phyloP scores from a whole-genome alignment of 2,329 filamentous ascomycete genomes.

The Allantophomopsis lycopodina region DNA sequence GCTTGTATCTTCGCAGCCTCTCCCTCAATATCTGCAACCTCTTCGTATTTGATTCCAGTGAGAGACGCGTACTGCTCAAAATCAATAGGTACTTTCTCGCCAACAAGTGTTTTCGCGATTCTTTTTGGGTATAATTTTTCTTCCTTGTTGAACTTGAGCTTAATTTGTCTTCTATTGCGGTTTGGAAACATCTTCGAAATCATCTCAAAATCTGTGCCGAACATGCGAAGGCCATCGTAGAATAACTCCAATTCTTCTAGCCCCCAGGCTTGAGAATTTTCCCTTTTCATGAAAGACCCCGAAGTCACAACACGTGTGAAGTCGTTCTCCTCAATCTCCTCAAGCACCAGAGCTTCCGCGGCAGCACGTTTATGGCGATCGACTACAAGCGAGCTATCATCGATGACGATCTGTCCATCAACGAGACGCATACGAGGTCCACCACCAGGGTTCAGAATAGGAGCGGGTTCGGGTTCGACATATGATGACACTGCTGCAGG shows the following conservation, averaged over 20 bases:
- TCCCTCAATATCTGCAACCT: constrained; percentile 39
- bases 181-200: constrained; percentile 64
- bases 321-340: constrained; percentile 64
- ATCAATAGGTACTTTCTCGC: constrained; percentile 44
- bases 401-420: constrained; percentile 54
- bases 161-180: constrained; percentile 60
- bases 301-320: constrained; percentile 60
- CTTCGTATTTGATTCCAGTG: constrained; percentile 37
- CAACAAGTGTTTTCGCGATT: constrained; percentile 50
- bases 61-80: constrained; percentile 45
- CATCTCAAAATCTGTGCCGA: constrained; percentile 74
- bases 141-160: constrained; percentile 73
- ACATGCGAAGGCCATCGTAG: constrained; percentile 61
- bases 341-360: constrained; percentile 33
- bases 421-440: constrained; percentile 10
- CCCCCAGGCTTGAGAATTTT: constrained; percentile 55
- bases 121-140: constrained; percentile 51
- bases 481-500: constrained; percentile 2
- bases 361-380: constrained; percentile 53
- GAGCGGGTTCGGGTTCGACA: constrained; percentile 3
- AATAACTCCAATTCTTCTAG: constrained; percentile 61
- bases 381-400: constrained; percentile 52
- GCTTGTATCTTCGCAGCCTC: constrained; percentile 29
- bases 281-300: constrained; percentile 51
- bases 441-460: neutral